These are phyloP conservation scores for Gymnopilus dilepis DNA, from an alignment of 768 basidiomycete genomes.

Conservation along the genomic window DNA sequence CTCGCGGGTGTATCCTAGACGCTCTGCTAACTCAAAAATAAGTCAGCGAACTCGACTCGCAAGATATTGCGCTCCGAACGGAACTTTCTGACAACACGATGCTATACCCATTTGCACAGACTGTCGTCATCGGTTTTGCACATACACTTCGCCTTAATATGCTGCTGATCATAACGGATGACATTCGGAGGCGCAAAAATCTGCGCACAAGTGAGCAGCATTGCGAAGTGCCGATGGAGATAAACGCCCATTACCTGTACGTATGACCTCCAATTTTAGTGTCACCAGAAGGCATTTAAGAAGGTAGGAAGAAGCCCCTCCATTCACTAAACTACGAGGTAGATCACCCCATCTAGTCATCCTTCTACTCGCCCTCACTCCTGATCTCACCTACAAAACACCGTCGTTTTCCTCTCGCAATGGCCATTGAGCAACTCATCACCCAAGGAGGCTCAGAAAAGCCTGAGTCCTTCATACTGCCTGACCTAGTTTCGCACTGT, in stretches of 20 bases:
- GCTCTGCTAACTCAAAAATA: neutral
- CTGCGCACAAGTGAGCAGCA: neutral
- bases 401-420: neutral
- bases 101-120: neutral
- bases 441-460: slow-evolving; percentile 4
- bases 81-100: neutral
- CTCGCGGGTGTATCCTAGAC: neutral
- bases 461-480: slow-evolving; percentile 51
- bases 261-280: neutral
- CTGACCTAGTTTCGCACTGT: slow-evolving; percentile 60
- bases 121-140: neutral
- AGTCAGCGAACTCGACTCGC: neutral
- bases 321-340: neutral
- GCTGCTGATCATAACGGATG: neutral
- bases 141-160: neutral
- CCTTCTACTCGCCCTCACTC: neutral
- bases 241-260: neutral
- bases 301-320: neutral
- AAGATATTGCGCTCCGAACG: neutral
- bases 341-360: neutral
- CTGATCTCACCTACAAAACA: too few relatives aligned
- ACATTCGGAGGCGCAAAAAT: neutral
- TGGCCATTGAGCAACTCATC: slow-evolving; percentile 5
- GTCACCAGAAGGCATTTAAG: neutral
- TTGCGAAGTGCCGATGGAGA: neutral